Conservation (phyloP, 2,329 filamentous ascomycete genomes). For the Pseudopyrenochaeta lycopersici region DNA sequence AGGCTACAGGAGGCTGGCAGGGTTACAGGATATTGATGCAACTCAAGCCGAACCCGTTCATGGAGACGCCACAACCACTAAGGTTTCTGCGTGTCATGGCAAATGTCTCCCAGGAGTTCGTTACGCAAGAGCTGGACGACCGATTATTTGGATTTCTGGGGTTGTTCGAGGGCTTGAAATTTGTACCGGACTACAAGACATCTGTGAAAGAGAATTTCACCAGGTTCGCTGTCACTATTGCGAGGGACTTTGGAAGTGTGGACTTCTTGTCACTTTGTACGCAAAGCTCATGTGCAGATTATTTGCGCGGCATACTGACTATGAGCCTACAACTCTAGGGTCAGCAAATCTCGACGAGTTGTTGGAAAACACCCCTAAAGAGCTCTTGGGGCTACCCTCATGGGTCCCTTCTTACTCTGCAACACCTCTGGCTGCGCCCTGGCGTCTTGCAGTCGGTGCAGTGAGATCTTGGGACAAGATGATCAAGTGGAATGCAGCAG, state of each 20-base stretch:
- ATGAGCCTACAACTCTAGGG: not conserved
- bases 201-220: conserved; percentile 15
- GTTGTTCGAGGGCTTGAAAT: conserved; percentile 14
- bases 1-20: not conserved
- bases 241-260: conserved; percentile 12
- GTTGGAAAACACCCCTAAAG: conserved; percentile 30
- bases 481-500: conserved; percentile 19
- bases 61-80: conserved; percentile 14
- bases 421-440: conserved; percentile 14
- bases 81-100: conserved; percentile 20
- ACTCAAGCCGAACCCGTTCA: conserved; percentile 17
- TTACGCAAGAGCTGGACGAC: conserved; percentile 13
- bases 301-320: no score
- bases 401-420: conserved; percentile 47
- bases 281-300: no score
- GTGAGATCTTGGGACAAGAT: not conserved
- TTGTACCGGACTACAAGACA: conserved; percentile 20
- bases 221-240: conserved; percentile 14
- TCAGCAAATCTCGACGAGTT: conserved; percentile 25
- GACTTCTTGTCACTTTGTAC: conserved; percentile 21
- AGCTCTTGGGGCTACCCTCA: conserved; percentile 34
- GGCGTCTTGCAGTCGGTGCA: conserved; percentile 14
- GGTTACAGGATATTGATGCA: conserved; percentile 20
- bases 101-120: conserved; percentile 8
- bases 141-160: conserved; percentile 21